These are phyloP conservation scores for Saccharomyces mikatae DNA, from an alignment of 805 yeast species.

Conservation along the genomic window DNA sequence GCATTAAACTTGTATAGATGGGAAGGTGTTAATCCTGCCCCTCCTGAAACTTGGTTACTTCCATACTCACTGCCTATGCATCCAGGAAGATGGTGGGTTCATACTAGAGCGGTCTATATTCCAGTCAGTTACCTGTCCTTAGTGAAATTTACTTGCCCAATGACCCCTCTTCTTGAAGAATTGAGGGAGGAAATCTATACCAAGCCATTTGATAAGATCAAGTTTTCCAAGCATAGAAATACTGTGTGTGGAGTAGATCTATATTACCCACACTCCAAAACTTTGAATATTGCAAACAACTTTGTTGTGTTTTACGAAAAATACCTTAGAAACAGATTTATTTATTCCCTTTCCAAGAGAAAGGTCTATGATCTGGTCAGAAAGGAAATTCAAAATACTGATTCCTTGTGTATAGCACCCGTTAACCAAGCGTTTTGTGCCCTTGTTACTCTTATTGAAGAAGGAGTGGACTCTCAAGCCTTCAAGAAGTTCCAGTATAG, in stretches of 20 bases:
- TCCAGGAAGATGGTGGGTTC: constrained; percentile 99
- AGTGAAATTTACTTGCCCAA: constrained; percentile 43
- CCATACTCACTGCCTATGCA: constrained; percentile 80
- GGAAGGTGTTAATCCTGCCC: constrained; percentile 98
- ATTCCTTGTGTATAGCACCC: constrained; percentile 83
- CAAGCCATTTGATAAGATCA: constrained; percentile 53
- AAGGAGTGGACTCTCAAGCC: constrained; percentile 58
- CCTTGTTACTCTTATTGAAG: constrained; percentile 59
- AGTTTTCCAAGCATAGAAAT: constrained; percentile 66
- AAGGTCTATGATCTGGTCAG: constrained; percentile 54
- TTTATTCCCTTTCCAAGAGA: constrained; percentile 43
- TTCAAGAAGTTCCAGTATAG: constrained; percentile 50
- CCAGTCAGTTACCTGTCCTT: constrained; percentile 78
- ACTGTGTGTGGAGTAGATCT: constrained; percentile 86
- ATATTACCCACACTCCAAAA: constrained; percentile 81
- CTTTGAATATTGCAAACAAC: constrained; percentile 56
- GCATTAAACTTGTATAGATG: constrained; percentile 74
- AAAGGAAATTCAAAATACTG: constrained; percentile 73
- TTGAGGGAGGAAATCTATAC: constrained; percentile 76
- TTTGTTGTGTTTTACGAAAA: constrained; percentile 58
- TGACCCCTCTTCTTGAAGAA: constrained; percentile 55
- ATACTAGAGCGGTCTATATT: constrained; percentile 83
- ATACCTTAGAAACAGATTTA: constrained; percentile 68
- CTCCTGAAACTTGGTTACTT: constrained; percentile 86
- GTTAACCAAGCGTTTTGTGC: constrained; percentile 81